These are phyloP conservation scores for Yamadazyma diddensiae DNA, from an alignment of 1,139 yeast species.

Conservation along the genomic window DNA sequence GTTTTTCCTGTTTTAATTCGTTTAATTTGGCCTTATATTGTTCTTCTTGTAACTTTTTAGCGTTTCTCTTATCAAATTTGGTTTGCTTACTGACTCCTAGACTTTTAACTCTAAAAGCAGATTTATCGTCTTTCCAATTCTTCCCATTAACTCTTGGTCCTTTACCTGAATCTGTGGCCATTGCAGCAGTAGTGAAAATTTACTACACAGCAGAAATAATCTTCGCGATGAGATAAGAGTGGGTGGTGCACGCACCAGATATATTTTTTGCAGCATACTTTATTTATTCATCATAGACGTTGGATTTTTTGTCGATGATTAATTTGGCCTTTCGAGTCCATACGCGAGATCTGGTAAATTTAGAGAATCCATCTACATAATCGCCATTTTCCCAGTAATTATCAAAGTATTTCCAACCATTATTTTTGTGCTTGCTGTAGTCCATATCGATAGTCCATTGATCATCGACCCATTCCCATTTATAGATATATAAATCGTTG, in stretches of 20 bases:
- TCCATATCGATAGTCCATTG: slow-evolving; percentile 46
- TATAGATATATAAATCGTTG: slow-evolving; percentile 37
- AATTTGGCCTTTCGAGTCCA: slow-evolving; percentile 51
- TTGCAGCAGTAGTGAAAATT: slow-evolving; percentile 9
- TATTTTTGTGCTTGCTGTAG: slow-evolving; percentile 32
- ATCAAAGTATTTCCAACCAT: slow-evolving; percentile 57
- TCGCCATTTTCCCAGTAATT: slow-evolving; percentile 47
- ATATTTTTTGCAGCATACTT: neutral
- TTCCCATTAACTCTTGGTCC: slow-evolving; percentile 54
- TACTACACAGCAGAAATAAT: neutral
- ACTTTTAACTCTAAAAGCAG: slow-evolving; percentile 45
- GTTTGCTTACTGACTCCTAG: slow-evolving; percentile 24
- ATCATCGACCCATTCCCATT: slow-evolving; percentile 57
- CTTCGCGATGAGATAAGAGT: slow-evolving; percentile 6
- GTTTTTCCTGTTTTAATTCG: slow-evolving; percentile 61
- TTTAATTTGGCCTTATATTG: slow-evolving; percentile 53
- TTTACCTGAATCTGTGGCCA: slow-evolving; percentile 26
- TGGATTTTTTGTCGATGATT: slow-evolving; percentile 39
- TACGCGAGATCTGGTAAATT: slow-evolving; percentile 49
- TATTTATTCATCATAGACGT: slow-evolving; percentile 22
- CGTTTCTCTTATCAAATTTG: slow-evolving; percentile 30
- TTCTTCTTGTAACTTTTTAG: slow-evolving; percentile 37
- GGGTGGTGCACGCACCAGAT: neutral
- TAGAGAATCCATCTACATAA: slow-evolving; percentile 44
- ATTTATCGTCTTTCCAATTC: slow-evolving; percentile 54